Conservation (phyloP, 768 basidiomycete species). For the Amanita phalloides region DNA sequence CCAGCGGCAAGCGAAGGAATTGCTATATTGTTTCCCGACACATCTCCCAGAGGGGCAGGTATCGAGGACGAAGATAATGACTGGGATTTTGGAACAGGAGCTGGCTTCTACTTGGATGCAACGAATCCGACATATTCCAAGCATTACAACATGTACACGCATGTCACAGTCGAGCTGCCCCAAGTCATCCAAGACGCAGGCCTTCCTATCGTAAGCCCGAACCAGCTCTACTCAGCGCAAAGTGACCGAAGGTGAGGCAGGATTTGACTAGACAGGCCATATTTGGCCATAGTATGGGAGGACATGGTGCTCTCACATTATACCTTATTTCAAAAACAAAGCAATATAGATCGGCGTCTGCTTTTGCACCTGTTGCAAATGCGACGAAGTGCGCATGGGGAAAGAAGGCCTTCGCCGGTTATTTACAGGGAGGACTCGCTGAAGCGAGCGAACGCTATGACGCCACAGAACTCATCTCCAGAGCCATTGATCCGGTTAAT, state of each 20-base stretch:
- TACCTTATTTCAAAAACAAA: slow-evolving; percentile 70
- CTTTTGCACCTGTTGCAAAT: slow-evolving; percentile 81
- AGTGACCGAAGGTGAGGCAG: slow-evolving; percentile 22
- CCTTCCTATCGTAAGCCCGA: slow-evolving; percentile 60
- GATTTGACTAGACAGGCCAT: slow-evolving; percentile 80
- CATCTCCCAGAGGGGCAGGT: slow-evolving; percentile 87
- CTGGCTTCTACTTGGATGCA: slow-evolving; percentile 95
- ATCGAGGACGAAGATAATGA: slow-evolving; percentile 69
- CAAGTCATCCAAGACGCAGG: slow-evolving; percentile 60
- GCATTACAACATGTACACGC: slow-evolving; percentile 84
- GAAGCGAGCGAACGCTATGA: slow-evolving; percentile 75
- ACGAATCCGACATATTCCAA: slow-evolving; percentile 62
- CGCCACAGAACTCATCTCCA: slow-evolving; percentile 72
- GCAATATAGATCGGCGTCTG: slow-evolving; percentile 79
- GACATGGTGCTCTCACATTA: slow-evolving; percentile 87
- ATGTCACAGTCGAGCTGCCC: slow-evolving; percentile 80
- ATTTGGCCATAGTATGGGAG: slow-evolving; percentile 97
- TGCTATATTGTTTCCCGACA: slow-evolving; percentile 92
- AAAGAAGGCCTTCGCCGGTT: slow-evolving; percentile 81
- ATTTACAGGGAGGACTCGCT: slow-evolving; percentile 63
- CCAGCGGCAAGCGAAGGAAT: slow-evolving; percentile 79
- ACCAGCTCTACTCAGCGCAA: background rate
- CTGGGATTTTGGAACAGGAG: slow-evolving; percentile 93
- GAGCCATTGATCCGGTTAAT: slow-evolving; percentile 51
- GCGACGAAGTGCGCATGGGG: slow-evolving; percentile 88